Conservation (phyloP, 768 basidiomycete species). For the Amanita subjunquillea region DNA sequence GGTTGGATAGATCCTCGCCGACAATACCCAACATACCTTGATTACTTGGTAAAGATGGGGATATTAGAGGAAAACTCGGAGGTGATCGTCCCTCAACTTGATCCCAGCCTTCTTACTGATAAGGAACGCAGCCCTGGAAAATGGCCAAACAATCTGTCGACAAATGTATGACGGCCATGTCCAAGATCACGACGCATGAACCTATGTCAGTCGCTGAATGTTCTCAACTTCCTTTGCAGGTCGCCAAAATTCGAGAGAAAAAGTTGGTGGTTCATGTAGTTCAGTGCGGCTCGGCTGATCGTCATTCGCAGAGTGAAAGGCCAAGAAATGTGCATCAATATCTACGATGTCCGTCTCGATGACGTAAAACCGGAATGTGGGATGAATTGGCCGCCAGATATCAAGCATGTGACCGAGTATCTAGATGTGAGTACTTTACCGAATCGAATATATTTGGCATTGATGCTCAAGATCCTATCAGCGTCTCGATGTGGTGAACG, state of each 20-base stretch:
- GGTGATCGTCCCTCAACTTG: slow-evolving; percentile 26
- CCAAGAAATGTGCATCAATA: slow-evolving; percentile 73
- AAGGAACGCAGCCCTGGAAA: slow-evolving; percentile 45
- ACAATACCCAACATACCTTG: slow-evolving; percentile 87
- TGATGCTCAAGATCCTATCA: slow-evolving; percentile 20
- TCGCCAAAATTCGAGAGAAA: slow-evolving; percentile 30
- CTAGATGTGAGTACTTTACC: slow-evolving; percentile 54
- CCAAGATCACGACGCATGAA: slow-evolving; percentile 34
- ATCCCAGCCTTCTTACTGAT: not conserved
- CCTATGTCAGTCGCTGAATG: slow-evolving; percentile 51
- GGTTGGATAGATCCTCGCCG: slow-evolving; percentile 90
- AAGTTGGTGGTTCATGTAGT: slow-evolving; percentile 16
- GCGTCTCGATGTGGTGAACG: slow-evolving; percentile 71
- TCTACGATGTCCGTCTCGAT: slow-evolving; percentile 90
- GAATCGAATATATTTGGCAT: not conserved
- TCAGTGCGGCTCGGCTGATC: not conserved
- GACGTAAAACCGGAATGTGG: slow-evolving; percentile 85
- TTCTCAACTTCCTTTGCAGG: slow-evolving; percentile 39
- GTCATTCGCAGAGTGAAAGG: slow-evolving; percentile 48
- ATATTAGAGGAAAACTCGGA: slow-evolving; percentile 64
- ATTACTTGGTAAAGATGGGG: slow-evolving; percentile 74
- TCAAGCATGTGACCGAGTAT: slow-evolving; percentile 64
- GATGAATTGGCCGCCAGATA: slow-evolving; percentile 95
- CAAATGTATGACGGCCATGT: slow-evolving; percentile 41
- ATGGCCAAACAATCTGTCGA: slow-evolving; percentile 46